Percentiles rank a stretch among this genome's conserved stretches.
Conservation (phyloP, 2,329 filamentous ascomycete species). For the Trematosphaeria pertusa region DNA sequence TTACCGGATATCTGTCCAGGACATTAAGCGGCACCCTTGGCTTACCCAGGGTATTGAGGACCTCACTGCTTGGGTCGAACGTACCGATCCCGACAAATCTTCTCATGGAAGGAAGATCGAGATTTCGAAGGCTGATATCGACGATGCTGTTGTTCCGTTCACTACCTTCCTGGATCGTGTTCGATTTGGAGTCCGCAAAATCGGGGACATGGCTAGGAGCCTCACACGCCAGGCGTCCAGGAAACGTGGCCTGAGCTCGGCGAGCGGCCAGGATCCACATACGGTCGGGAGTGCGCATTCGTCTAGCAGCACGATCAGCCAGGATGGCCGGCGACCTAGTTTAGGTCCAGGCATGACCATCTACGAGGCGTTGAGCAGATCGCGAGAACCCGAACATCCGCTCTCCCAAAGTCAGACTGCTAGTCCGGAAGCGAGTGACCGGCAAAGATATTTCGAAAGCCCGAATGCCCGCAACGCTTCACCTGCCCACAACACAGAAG, state of each 20-base stretch:
- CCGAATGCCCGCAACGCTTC: conserved; percentile 50
- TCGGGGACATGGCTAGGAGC: conserved; percentile 32
- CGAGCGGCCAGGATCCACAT: conserved; percentile 61
- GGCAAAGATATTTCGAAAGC: conserved; percentile 43
- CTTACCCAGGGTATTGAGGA: conserved; percentile 80
- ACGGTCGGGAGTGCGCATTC: conserved; percentile 61
- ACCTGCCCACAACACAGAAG: conserved; percentile 41
- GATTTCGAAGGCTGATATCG: conserved; percentile 91
- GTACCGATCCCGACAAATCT: conserved; percentile 83
- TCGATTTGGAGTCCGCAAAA: conserved; percentile 72
- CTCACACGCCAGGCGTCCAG: conserved; percentile 52
- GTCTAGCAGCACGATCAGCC: conserved; percentile 62
- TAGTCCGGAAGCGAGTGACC: conserved; percentile 64
- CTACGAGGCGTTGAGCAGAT: conserved; percentile 58
- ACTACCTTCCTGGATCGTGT: conserved; percentile 81
- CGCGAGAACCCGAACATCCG: conserved; percentile 69
- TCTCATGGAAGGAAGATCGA: conserved; percentile 86
- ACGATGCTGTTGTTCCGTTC: conserved; percentile 80
- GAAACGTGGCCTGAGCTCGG: conserved; percentile 61
- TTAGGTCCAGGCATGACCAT: conserved; percentile 65
- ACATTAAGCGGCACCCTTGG: conserved; percentile 96
- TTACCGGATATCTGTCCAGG: conserved; percentile 84
- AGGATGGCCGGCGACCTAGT: conserved; percentile 63
- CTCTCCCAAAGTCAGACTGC: conserved; percentile 76
- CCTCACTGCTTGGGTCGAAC: conserved; percentile 83